Conservation (phyloP, 768 basidiomycete genomes). For the Amanita pallidorosea region DNA sequence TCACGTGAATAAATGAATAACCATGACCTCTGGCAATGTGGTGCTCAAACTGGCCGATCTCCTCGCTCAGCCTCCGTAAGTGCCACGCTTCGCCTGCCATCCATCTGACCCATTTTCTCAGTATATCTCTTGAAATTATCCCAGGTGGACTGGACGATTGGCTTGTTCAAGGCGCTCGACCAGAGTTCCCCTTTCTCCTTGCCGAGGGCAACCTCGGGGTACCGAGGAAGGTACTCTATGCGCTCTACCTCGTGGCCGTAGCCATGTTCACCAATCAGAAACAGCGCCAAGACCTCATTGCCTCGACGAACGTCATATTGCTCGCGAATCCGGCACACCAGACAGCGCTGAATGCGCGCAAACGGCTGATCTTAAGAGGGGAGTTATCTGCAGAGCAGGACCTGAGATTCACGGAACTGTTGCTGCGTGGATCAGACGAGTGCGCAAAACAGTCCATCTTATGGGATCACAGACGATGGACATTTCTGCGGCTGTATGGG, state of each 20-base stretch:
- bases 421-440: conserved; percentile 40
- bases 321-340: conserved; percentile 61
- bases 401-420: conserved; percentile 30
- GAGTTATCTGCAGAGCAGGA: conserved; percentile 32
- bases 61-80: conserved; percentile 13
- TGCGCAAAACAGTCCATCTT: conserved; percentile 56
- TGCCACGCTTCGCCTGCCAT: background rate
- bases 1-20: too few relatives aligned
- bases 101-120: conserved; percentile 9
- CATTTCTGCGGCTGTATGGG: conserved; percentile 28
- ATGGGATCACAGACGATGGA: conserved; percentile 67
- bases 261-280: conserved; percentile 18
- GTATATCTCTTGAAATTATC: conserved; percentile 48
- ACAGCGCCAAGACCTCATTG: conserved; percentile 9
- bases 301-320: conserved; percentile 38
- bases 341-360: conserved; percentile 54
- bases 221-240: conserved; percentile 45
- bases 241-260: conserved; percentile 37
- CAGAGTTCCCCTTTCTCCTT: conserved; percentile 41
- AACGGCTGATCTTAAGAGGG: conserved; percentile 32
- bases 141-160: conserved; percentile 46
- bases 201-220: conserved; percentile 53
- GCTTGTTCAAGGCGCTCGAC: conserved; percentile 15
- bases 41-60: conserved; percentile 15
- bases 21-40: background rate